A percentile compares a stretch with the other conserved stretches of the same genome.
phyloP scores from a whole-genome alignment of 805 yeast genomes.

The Starmerella potacharoeniae region DNA sequence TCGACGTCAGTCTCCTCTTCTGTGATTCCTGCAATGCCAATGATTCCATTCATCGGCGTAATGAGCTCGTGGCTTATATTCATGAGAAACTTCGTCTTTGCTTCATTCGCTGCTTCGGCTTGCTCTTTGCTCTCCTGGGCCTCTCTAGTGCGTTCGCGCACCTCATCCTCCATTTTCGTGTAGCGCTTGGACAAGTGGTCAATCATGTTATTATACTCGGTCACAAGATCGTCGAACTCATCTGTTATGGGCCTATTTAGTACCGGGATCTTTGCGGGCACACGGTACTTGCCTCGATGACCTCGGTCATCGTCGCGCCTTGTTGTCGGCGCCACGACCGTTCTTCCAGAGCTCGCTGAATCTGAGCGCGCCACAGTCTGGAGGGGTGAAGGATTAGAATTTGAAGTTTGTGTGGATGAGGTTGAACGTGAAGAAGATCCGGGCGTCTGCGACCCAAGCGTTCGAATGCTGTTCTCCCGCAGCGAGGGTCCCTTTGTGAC shows the following conservation, averaged over 20 bases:
- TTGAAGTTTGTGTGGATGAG: not conserved
- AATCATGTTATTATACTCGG: constrained; percentile 84
- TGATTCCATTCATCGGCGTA: constrained; percentile 88
- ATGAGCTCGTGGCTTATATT: constrained; percentile 87
- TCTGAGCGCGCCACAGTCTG: not conserved
- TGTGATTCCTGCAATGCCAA: constrained; percentile 92
- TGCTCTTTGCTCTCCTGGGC: constrained; percentile 42
- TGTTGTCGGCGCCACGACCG: not conserved
- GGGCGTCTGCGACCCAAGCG: not conserved
- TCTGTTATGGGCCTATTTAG: constrained; percentile 33
- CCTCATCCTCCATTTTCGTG: constrained; percentile 76
- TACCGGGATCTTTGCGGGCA: not conserved
- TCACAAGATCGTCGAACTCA: constrained; percentile 78
- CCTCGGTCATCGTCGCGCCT: not conserved
- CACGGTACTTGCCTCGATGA: not conserved
- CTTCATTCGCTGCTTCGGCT: constrained; percentile 72
- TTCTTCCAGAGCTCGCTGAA: not conserved
- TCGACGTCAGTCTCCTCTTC: constrained; percentile 65
- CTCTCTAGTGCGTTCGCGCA: constrained; percentile 72
- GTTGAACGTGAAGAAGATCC: not conserved
- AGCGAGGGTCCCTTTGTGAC: not conserved
- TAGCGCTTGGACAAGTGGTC: constrained; percentile 79
- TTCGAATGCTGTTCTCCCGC: too few relatives aligned
- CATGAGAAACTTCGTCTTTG: constrained; percentile 88
- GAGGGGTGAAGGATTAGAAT: not conserved